Conservation (phyloP, 148 eudicot genomes). For the Camellia granthamiana region DNA sequence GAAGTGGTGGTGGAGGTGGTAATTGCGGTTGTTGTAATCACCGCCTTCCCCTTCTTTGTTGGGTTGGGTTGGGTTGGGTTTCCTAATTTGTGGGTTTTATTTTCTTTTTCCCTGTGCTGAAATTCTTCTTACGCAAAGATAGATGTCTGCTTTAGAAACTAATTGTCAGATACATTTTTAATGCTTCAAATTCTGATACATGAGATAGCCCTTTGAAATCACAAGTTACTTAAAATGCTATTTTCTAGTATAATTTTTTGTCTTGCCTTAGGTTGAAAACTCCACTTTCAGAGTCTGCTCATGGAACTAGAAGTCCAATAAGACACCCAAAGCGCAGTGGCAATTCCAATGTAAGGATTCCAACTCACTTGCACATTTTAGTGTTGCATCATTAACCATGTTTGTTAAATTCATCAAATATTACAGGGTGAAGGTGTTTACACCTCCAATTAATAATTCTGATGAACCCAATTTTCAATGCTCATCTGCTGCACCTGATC, state of each 20-base stretch:
- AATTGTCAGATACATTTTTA: not conserved
- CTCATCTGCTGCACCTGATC: conserved; percentile 59
- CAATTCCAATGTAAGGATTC: conserved; percentile 43
- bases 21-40: not conserved
- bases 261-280: conserved; percentile 64
- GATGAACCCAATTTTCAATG: conserved; percentile 46
- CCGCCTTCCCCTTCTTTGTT: not conserved
- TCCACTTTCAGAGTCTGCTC: conserved; percentile 80
- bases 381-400: conserved; percentile 8
- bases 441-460: conserved; percentile 30
- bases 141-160: not conserved
- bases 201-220: not conserved
- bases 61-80: not conserved
- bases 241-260: not conserved
- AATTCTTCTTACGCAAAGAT: not conserved
- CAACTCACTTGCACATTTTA: not conserved
- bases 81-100: not conserved
- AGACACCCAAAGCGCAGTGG: conserved; percentile 56
- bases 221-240: not conserved
- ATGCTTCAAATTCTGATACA: not conserved
- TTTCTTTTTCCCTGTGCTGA: not conserved
- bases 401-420: conserved; percentile 2
- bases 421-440: conserved; percentile 51
- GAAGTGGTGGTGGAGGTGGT: not conserved
- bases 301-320: conserved; percentile 81